These are phyloP conservation scores for Vitis cinerea DNA, from an alignment of 164 flowering plant genomes.

Conservation along the genomic window DNA sequence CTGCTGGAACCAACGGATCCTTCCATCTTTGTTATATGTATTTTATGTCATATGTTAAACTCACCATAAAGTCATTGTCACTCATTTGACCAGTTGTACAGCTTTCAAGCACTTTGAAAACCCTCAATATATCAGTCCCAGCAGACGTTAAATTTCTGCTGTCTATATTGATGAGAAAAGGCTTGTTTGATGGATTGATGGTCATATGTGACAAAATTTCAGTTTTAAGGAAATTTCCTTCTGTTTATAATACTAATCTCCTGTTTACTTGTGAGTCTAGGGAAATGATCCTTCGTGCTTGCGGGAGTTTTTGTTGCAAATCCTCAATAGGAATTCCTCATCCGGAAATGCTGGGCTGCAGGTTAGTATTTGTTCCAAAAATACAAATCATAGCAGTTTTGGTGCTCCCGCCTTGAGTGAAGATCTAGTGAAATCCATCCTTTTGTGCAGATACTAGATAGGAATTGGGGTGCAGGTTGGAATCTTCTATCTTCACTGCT, in stretches of 20 bases:
- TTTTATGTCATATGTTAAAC: no score
- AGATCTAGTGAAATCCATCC: constrained; percentile 2
- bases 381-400: neutral
- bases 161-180: no score
- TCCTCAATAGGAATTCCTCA: constrained; percentile 52
- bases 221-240: neutral
- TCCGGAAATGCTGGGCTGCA: constrained; percentile 81
- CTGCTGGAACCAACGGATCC: no score
- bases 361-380: constrained; percentile 37
- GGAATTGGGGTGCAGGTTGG: constrained; percentile 99
- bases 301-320: constrained; percentile 81
- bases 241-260: neutral
- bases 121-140: no score
- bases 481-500: constrained; percentile 81
- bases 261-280: constrained; percentile 36
- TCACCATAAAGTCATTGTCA: no score
- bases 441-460: constrained; percentile 81
- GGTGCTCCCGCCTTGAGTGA: constrained; percentile 8
- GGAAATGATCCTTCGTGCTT: constrained; percentile 94
- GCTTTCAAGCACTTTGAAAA: no score
- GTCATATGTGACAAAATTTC: neutral
- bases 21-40: no score
- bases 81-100: no score
- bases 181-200: no score
- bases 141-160: no score